These are phyloP conservation scores for Ilex aquifolium DNA, from an alignment of 257 asterid genomes.

Conservation along the genomic window DNA sequence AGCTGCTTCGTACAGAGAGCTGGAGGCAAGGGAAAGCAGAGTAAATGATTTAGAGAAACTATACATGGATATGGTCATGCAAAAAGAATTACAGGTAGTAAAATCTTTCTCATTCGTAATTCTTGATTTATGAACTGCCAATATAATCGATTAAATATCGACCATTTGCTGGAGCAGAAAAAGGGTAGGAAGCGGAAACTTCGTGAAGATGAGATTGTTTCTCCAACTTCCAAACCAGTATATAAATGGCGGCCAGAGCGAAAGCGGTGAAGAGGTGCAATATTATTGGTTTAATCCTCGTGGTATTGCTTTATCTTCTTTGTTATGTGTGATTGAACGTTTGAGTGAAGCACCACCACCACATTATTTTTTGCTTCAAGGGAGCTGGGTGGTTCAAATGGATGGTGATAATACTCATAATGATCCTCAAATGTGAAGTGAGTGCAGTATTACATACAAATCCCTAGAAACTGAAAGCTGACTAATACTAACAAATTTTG, in stretches of 20 bases:
- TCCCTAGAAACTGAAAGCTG: too few relatives aligned
- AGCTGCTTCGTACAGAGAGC: constrained; percentile 61
- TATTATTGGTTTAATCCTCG: too few relatives aligned
- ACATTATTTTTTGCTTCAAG: too few relatives aligned
- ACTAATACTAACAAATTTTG: too few relatives aligned
- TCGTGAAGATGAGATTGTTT: constrained; percentile 70
- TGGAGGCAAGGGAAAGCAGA: constrained; percentile 67
- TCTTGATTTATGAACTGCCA: background rate
- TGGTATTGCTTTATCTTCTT: too few relatives aligned
- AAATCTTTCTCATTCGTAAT: background rate
- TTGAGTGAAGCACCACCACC: too few relatives aligned
- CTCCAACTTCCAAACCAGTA: constrained; percentile 51
- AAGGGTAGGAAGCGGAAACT: constrained; percentile 78
- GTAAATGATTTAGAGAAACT: constrained; percentile 64
- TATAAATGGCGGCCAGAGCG: constrained; percentile 79
- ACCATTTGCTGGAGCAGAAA: constrained; percentile 42
- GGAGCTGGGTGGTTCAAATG: too few relatives aligned
- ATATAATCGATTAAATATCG: background rate
- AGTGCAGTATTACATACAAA: too few relatives aligned
- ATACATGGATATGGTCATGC: constrained; percentile 72
- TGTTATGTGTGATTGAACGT: too few relatives aligned
- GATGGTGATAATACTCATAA: too few relatives aligned
- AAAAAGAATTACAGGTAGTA: constrained; percentile 76
- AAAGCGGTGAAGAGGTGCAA: constrained; percentile 37
- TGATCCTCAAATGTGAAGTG: too few relatives aligned